Percentiles rank a stretch among this genome's conserved stretches.
phyloP scores from a whole-genome alignment of 2,329 filamentous ascomycete species.

The Mariannaea sp. region DNA sequence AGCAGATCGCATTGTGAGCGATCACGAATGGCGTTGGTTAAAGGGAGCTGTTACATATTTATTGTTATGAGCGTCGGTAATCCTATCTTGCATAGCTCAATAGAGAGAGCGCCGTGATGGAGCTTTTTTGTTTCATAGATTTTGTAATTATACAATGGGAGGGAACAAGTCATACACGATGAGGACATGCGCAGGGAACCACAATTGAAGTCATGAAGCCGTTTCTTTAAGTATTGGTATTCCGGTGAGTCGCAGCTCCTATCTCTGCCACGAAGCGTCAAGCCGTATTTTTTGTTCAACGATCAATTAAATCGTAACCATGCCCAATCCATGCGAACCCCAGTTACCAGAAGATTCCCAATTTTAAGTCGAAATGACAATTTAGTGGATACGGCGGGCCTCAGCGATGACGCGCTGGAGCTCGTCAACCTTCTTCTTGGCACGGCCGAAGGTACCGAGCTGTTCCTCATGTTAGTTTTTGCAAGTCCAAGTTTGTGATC shows the following conservation, averaged over 20 bases:
- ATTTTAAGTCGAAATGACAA: constrained; percentile 31
- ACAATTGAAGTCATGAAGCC: constrained; percentile 32
- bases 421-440: constrained; percentile 99
- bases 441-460: constrained; percentile 98
- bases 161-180: not conserved
- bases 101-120: constrained; percentile 12
- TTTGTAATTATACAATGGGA: not conserved
- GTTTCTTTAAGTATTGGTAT: constrained; percentile 43
- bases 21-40: constrained; percentile 25
- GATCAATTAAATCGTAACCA: constrained; percentile 42
- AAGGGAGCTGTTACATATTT: constrained; percentile 1
- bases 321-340: constrained; percentile 45
- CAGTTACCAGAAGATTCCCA: constrained; percentile 38
- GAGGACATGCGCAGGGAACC: constrained; percentile 10
- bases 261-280: constrained; percentile 40
- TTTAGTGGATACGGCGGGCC: constrained; percentile 74
- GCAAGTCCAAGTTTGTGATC: constrained; percentile 8
- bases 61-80: not conserved
- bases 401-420: constrained; percentile 98
- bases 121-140: not conserved
- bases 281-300: constrained; percentile 38
- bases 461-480: constrained; percentile 46
- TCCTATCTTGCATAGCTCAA: constrained; percentile 4
- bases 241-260: constrained; percentile 42
- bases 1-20: constrained; percentile 10